Conservation (phyloP, 805 yeast species). For the Jamesozyma gamospora region DNA sequence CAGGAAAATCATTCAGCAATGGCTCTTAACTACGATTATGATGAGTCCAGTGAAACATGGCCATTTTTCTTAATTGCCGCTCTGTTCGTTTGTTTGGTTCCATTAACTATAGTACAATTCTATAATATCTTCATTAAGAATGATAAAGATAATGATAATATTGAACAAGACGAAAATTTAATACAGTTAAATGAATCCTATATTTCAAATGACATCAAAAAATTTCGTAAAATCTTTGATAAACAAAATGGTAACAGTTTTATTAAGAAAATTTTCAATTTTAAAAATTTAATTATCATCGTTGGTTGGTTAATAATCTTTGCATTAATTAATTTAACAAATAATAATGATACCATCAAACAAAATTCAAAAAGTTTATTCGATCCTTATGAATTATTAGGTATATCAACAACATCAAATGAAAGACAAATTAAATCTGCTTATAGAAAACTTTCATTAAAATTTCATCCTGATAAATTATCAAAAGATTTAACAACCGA, state of each 20-base stretch:
- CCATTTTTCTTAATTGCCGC: conserved; percentile 79
- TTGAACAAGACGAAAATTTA: neutral
- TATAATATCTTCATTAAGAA: conserved; percentile 19
- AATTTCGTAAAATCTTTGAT: conserved; percentile 16
- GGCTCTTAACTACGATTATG: conserved; percentile 44
- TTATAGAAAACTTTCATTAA: conserved; percentile 78
- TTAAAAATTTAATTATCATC: conserved; percentile 20
- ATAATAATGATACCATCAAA: conserved; percentile 37
- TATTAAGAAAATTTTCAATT: conserved; percentile 8
- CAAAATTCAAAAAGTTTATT: conserved; percentile 40
- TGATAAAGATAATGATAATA: neutral
- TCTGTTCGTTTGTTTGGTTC: conserved; percentile 56
- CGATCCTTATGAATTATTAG: conserved; percentile 87
- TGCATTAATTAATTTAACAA: conserved; percentile 29
- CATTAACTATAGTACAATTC: conserved; percentile 39
- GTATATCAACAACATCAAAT: conserved; percentile 53
- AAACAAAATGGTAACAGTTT: conserved; percentile 12
- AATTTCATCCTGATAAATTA: conserved; percentile 90
- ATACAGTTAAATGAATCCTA: too few species aligned
- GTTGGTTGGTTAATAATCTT: conserved; percentile 57
- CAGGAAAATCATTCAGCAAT: too few species aligned
- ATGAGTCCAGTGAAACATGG: conserved; percentile 87
- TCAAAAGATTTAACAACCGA: conserved; percentile 48
- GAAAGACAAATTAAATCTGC: conserved; percentile 73
- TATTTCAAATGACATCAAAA: conserved; percentile 15